Base-by-base conservation (phyloP, 225 moss, liverwort and hornwort species). In the Polytrichum commune region DNA sequence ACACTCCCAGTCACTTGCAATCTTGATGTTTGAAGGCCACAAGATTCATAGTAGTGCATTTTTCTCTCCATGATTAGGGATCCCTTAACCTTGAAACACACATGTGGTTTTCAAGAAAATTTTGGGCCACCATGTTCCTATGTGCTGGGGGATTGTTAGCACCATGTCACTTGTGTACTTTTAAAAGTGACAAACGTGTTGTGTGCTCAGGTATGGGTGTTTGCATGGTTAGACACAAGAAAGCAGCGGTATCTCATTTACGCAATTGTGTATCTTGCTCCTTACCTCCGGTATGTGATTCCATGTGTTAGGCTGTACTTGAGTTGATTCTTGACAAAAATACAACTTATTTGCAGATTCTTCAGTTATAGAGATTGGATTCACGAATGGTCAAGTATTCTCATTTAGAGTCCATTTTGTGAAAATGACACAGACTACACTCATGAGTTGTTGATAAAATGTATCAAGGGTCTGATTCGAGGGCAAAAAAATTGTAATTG, bases 211-310 rank as follows among this genome's bases (percentile, higher is more conserved):
- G 91, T 84, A 29, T 98, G 98, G 98, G 95, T 98, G 70, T 95
- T 98, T 76, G 98, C 98, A 30, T 98, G 91, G 90, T 76, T 98
- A 65, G 98, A 98, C 65, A 90, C 92, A 58, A 84, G 87, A 76
- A 92, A 93, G 66, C 85, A 88, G 72, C 92, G 87, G 57, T 98
- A 98, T 75, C 84, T 98, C 68, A 81, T 87, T 20, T 95, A 85
- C 76, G 81, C 92, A 70, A 86, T 93, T 10, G 81, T 91, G 24
- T 95, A 98, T 78, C 78, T 95, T 69, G 93, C 95, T 67, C 98
- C 98, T 7, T 98, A 98, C 80, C 82, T 98, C 69, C 93, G 89
- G 98, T 98, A 90, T 70, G 79, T 68, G 62, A 18, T 24, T 19
- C 67, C n/a, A 38, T 20, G 1, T 46, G 46, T 46, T 46, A 46